Evolutionary conservation across 2,329 filamentous ascomycete genomes (phyloP), one percentile per base, ranked within the genome.

Genomic region (Monosporascus sp.): DNA sequence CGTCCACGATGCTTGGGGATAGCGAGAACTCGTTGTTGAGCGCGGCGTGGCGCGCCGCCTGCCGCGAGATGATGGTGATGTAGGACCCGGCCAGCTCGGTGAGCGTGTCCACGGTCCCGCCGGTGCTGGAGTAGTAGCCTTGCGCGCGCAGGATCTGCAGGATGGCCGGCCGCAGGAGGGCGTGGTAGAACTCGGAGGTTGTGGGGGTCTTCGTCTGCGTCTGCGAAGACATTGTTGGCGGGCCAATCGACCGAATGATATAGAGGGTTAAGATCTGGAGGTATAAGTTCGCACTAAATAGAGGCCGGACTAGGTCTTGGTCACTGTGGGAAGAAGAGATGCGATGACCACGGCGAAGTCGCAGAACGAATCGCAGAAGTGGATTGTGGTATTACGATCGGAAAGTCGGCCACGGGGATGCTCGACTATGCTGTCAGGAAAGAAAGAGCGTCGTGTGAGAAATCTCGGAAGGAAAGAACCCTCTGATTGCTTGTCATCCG

Each of bases 71-170:
- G 3, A 89, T 74, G 22, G 83, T 75, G 53, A 97, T 75, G 70
- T 97, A 96, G 59, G 89, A 85, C 44, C 87, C 88, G 0, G 90
- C 86, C 7, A 97, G 79, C 70, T 97, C 91, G 15, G 90, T 89
- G n/a, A 97, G 70, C 9, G 89, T 86, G 72, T 97, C 92, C 53
- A 97, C 78, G 6, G 95, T 91, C 3, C 87, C 87, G 2, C 90
- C 86, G 51, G 85, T 85, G 49, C 90, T 89, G 43, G 87, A 80
- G 68, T 95, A 89, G 74, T 95, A 97, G 67, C 93, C 93, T 24
- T 90, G 87, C 31, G 92, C 90, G 65, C 93, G 90, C 49, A 97
- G 84, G 64, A 96, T 93, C 72, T 97, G 91, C 53, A 97, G 83
- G 55, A 97, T 83, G 47, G 87, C 86, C 2, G 93, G 93, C 43